Base-by-base conservation (phyloP, 345 rosid genomes). In the Citrus sp. region DNA sequence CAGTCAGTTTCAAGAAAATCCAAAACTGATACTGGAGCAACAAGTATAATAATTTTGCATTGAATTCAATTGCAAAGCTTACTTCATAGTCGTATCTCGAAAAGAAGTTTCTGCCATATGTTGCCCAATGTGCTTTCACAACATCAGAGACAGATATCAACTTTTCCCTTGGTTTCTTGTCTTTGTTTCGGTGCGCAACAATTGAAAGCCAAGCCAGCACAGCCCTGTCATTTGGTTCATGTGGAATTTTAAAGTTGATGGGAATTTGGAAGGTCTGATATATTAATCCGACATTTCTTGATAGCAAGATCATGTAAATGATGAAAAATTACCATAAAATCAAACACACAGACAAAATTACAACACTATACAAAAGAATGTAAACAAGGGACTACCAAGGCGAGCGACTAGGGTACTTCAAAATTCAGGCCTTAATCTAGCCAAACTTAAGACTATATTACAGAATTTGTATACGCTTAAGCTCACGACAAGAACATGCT, bases 21-120 rank as follows among this genome's bases (percentile, higher is more conserved):
- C 3, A 34, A 46, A 67, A 34, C 8, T 56, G 54, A 16, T 25
- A 59, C 28, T 6, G 51, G 28, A 64, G 9, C 34, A n/a, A 42
- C 38, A 55, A 59, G 38, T 40, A 25, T 32, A 28, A 27, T 21
- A 0, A 58, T 58, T 37, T 59, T 25, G 51, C 67, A 32, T 69
- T 46, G 35, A 49, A 80, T 22, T 30, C 65, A 77, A 28, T n/a
- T 35, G 34, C 67, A 49, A 49, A 38, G 16, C 91, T 88, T 88
- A 89, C 98, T 89, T 94, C 97, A 78, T 96, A 94, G 77, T 95
- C 99, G 79, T 92, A 94, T 96, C 98, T 88, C 42, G 97, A 92
- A 80, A 96, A 91, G 85, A 90, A 89, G 80, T 92, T 94, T 85
- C 99, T 91, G 78, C 98, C 99, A 79, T 90, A 94, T 35, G 90